phyloP scores from a whole-genome alignment of 2,329 filamentous ascomycete genomes.

The Fusarium luffae region DNA sequence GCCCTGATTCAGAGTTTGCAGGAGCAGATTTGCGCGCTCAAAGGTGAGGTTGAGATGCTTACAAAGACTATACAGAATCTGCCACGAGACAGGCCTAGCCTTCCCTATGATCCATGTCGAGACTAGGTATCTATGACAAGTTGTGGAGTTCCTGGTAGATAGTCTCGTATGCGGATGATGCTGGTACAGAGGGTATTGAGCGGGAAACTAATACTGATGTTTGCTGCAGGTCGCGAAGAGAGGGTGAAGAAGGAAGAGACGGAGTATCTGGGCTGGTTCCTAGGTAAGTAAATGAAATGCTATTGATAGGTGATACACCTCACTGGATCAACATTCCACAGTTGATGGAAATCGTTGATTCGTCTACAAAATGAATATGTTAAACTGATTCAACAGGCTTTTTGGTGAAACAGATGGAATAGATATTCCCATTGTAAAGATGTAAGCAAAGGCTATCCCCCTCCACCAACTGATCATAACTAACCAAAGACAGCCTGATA shows the following conservation, averaged over 20 bases:
- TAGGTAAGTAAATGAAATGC: not conserved
- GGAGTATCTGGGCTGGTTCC: not conserved
- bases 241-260: not conserved
- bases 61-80: not conserved
- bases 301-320: not conserved
- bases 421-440: no score
- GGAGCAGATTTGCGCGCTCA: not conserved
- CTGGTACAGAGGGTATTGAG: not conserved
- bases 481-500: no score
- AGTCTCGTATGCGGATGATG: not conserved
- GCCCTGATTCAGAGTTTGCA: not conserved
- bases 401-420: no score
- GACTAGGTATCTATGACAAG: not conserved
- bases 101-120: not conserved
- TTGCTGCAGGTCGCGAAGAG: not conserved
- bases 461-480: no score
- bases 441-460: no score
- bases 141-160: not conserved
- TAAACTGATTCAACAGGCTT: accelerated
- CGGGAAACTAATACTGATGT: no score
- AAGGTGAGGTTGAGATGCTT: not conserved
- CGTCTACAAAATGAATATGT: no score
- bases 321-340: no score
- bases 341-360: no score
- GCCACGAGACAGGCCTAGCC: not conserved